A percentile compares a stretch with the other conserved stretches of the same genome.
Evolutionary conservation across 108 stramenopile genomes (phyloP).

Genomic region (Cyclotella sp.): DNA sequence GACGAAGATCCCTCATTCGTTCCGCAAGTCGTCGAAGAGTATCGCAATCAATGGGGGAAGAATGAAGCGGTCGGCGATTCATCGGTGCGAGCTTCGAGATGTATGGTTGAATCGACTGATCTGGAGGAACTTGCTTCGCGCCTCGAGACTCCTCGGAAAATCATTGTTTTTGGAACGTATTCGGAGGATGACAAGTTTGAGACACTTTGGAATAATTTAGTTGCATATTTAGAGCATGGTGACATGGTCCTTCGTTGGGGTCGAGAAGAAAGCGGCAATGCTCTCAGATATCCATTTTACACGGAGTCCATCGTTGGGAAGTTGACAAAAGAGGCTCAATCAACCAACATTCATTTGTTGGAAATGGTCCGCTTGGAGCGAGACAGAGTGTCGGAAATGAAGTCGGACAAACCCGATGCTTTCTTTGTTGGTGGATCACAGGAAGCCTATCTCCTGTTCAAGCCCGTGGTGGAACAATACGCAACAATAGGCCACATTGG

Average conservation of each 20-base stretch:
- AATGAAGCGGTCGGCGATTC: background rate
- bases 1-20: conserved; percentile 40
- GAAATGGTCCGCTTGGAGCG: conserved; percentile 75
- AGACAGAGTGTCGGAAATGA: conserved; percentile 52
- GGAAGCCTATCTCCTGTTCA: conserved; percentile 72
- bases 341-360: conserved; percentile 75
- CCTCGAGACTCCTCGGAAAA: conserved; percentile 29
- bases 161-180: conserved; percentile 43
- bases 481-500: conserved; percentile 82
- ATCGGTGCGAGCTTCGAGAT: conserved; percentile 21
- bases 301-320: conserved; percentile 28
- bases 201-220: conserved; percentile 30
- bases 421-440: conserved; percentile 88
- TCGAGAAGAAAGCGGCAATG: conserved; percentile 29
- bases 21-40: conserved; percentile 40
- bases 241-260: conserved; percentile 51
- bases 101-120: conserved; percentile 22
- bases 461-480: conserved; percentile 74
- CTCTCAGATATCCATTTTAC: conserved; percentile 21
- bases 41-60: conserved; percentile 10
- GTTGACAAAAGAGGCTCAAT: conserved; percentile 37
- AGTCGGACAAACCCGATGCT: conserved; percentile 64
- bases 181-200: conserved; percentile 29
- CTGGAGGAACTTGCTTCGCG: conserved; percentile 24
- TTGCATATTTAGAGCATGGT: conserved; percentile 15